Evolutionary conservation across 495 filamentous ascomycete species (phyloP), one percentile per base, ranked within the genome.

Genomic region (Xylaria venustula): DNA sequence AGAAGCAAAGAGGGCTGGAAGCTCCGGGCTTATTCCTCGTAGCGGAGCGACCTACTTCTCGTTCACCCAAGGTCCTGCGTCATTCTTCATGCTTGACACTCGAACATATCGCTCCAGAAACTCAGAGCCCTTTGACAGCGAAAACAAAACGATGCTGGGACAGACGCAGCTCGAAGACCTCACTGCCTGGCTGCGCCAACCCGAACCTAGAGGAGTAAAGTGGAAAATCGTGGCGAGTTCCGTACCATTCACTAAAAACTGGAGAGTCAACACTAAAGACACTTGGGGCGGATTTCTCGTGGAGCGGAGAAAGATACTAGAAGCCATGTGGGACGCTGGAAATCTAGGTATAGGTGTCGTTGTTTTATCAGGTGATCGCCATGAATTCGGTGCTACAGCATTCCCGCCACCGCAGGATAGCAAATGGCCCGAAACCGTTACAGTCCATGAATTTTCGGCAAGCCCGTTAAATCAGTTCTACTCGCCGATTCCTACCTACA

Each of bases 231-330:
- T 98, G 36, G 85, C 90, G 5, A 90, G 89, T 47, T 90, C 88
- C 28, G 87, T 97, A 30, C 94, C 94, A 0, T 97, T 98, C 74
- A 98, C 94, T 14, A 93, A 95, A 73, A 98, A 98, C 74, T 98
- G 94, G 94, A 86, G 81, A 26, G 81, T 94, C 64, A 90, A 90
- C 56, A 85, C 80, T 3, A 77, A 83, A 42, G 94, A 98, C 68
- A 97, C 94, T 2, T 98, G 94, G 94, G 91, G 88, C 36, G 92
- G 91, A 0, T 97, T 92, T 73, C 79, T 96, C 12, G 65, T 79
- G 45, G 94, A 98, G 75, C 86, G 94, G 15, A 82, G 79, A 28
- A 82, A 75, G 58, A 84, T 98, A 45, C 86, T 98, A 44, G 87
- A 96, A 67, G 88, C 89, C 8, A 96, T 97, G 86, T 97, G 94